These are phyloP conservation scores for Forsythia suspensa DNA, from an alignment of 257 asterid species.

Conservation along the genomic window DNA sequence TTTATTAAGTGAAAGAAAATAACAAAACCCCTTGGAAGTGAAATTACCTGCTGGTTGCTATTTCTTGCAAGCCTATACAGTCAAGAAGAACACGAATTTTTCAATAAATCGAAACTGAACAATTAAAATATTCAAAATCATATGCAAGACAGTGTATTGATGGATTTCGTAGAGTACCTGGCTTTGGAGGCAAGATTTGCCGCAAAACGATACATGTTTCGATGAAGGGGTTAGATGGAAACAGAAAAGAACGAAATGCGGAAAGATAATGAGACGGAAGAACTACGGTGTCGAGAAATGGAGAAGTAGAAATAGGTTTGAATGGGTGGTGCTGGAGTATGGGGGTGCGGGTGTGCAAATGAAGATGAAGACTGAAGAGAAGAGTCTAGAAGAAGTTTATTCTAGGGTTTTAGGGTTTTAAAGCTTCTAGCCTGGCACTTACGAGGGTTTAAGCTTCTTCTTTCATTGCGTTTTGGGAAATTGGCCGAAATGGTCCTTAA, in stretches of 20 bases:
- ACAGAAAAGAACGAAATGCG: background rate
- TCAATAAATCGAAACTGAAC: background rate
- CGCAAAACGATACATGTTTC: constrained; percentile 48
- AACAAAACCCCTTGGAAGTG: background rate
- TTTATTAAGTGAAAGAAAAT: background rate
- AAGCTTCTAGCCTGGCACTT: constrained; percentile 10
- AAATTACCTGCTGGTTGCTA: constrained; percentile 36
- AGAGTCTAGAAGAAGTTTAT: constrained; percentile 38
- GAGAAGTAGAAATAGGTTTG: background rate
- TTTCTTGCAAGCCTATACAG: constrained; percentile 39
- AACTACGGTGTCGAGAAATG: constrained; percentile 3
- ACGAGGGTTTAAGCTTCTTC: background rate
- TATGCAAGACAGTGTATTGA: background rate
- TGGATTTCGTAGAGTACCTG: constrained; percentile 32
- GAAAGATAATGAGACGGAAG: background rate
- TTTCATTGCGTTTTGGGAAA: background rate
- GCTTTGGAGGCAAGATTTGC: constrained; percentile 56
- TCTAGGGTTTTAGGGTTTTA: constrained; percentile 42
- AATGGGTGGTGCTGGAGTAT: background rate
- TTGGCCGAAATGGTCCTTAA: too few species aligned
- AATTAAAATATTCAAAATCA: background rate
- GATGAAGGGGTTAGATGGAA: background rate
- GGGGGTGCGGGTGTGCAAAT: background rate
- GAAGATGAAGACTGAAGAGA: constrained; percentile 13
- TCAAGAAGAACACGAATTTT: background rate